Conservation (phyloP, 805 yeast species). For the Deakozyma indianensis region DNA sequence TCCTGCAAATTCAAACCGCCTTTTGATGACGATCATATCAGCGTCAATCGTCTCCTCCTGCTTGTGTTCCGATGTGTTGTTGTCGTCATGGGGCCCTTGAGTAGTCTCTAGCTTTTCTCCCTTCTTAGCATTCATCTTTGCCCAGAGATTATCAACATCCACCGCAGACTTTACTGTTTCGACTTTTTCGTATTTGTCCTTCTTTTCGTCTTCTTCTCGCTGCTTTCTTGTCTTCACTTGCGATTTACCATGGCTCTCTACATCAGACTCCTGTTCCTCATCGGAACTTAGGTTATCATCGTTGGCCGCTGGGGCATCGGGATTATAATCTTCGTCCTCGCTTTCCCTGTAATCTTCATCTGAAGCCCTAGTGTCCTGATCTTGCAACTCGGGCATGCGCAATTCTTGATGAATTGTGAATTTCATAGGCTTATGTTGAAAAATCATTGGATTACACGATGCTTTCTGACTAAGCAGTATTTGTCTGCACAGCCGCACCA, state of each 20-base stretch:
- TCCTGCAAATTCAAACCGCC: constrained; percentile 84
- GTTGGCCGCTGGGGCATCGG: constrained; percentile 16
- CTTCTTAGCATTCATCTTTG: constrained; percentile 29
- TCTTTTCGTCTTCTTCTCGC: constrained; percentile 22
- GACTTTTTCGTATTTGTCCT: constrained; percentile 16
- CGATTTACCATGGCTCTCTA: constrained; percentile 28
- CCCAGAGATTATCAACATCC: constrained; percentile 42
- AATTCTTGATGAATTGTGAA: too few relatives aligned
- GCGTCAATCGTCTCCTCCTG: constrained; percentile 14
- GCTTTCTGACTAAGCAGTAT: too few relatives aligned
- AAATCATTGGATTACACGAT: too few relatives aligned
- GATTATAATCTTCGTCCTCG: constrained; percentile 44
- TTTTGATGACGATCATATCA: constrained; percentile 53
- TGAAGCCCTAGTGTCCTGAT: too few relatives aligned
- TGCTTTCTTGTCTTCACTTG: constrained; percentile 56
- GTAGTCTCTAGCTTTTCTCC: not conserved
- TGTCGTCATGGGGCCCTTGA: too few relatives aligned
- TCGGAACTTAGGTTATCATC: constrained; percentile 7
- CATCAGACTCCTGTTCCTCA: constrained; percentile 21
- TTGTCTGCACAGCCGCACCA: not conserved
- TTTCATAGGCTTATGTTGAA: too few relatives aligned
- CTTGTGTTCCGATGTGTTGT: not conserved
- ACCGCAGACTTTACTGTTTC: constrained; percentile 19
- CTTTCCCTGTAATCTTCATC: constrained; percentile 38
- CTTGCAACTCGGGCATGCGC: too few relatives aligned